Evolutionary conservation across 129 eudicot genomes (phyloP), one percentile per base, ranked within the genome.

Genomic region (Ambrosia artemisiifolia): DNA sequence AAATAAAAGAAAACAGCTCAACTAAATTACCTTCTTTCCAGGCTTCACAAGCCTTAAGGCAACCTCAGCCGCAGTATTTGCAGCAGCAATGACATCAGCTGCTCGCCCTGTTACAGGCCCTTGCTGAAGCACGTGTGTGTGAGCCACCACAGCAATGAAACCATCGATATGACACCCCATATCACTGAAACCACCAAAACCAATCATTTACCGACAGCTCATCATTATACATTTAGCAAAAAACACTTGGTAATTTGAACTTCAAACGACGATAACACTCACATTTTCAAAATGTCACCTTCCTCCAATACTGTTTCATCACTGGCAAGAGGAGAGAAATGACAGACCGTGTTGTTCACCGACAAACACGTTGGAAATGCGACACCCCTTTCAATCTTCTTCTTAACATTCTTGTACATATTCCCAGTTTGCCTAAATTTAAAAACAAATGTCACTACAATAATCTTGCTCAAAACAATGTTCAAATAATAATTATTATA

Each of bases 121-220:
- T 55, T 84, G 78, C 71, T 86, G 94, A 77, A 95, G 88, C 3
- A 88, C 88, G 73, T 88, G 97, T 3, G 99, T 95, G 79, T 95
- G 99, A 2, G 78, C 99, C 75, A 95, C 96, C 70, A 87, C 91
- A 42, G 96, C 95, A 77, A 95, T 90, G 81, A 95, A 90, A 28
- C 99, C 99, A 51, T 95, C 99, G 19, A 95, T 88, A 75, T 95
- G 97, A 69, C 99, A 95, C 50, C 99, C 97, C 90, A 90, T 79
- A 78, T 90, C 99, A 71, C 98, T 94, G 85, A 70, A 82, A 44
- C 44, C 73, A 82, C 59, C 71, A 40, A 73, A 28, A 49, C 62
- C 48, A 56, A 61, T 10, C 63, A 48, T 17, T 24, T 7, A 18
- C 57, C 6, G 24, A 6, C 30, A 20, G 32, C 6, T 30, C 46